Percentiles rank a stretch among this genome's conserved stretches.
These are phyloP conservation scores for Penstemon eatonii DNA, from an alignment of 257 asterid species.

Conservation along the genomic window DNA sequence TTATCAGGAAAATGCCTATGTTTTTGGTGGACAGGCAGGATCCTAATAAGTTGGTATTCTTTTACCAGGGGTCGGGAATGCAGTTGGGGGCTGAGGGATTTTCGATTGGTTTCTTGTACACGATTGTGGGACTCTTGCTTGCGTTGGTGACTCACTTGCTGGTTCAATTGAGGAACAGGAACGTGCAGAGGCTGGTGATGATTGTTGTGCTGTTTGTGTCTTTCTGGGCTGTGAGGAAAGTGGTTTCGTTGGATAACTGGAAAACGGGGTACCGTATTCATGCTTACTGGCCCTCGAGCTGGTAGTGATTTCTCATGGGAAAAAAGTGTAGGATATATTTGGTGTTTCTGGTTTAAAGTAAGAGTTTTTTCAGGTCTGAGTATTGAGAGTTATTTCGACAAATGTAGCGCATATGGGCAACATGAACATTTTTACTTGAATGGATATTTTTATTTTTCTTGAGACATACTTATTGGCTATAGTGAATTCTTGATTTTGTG, in stretches of 20 bases:
- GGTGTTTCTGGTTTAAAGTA: slow-evolving; percentile 33
- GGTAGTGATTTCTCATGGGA: slow-evolving; percentile 51
- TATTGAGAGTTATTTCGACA: slow-evolving; percentile 27
- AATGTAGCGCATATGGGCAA: slow-evolving; percentile 25
- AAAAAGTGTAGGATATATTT: background rate
- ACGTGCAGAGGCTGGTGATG: slow-evolving; percentile 68
- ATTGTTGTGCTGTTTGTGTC: slow-evolving; percentile 51
- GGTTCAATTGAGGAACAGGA: slow-evolving; percentile 51
- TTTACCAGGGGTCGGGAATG: slow-evolving; percentile 90
- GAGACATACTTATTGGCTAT: slow-evolving; percentile 24
- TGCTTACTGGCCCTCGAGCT: slow-evolving; percentile 80
- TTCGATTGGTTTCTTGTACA: slow-evolving; percentile 74
- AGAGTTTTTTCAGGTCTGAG: slow-evolving; percentile 32
- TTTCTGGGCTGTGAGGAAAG: slow-evolving; percentile 88
- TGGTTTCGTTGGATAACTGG: slow-evolving; percentile 86
- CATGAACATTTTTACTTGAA: slow-evolving; percentile 28
- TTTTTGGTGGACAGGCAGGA: slow-evolving; percentile 68
- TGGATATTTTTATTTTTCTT: slow-evolving; percentile 22
- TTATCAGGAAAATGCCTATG: slow-evolving; percentile 93
- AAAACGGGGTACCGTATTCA: slow-evolving; percentile 91
- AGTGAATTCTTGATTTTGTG: slow-evolving; percentile 12
- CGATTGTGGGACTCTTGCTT: slow-evolving; percentile 75
- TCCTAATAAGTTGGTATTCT: slow-evolving; percentile 65
- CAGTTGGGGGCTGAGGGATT: slow-evolving; percentile 96
- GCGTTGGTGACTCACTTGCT: slow-evolving; percentile 68